phyloP scores from a whole-genome alignment of 306 rosid species.

The Luffa acutangula region DNA sequence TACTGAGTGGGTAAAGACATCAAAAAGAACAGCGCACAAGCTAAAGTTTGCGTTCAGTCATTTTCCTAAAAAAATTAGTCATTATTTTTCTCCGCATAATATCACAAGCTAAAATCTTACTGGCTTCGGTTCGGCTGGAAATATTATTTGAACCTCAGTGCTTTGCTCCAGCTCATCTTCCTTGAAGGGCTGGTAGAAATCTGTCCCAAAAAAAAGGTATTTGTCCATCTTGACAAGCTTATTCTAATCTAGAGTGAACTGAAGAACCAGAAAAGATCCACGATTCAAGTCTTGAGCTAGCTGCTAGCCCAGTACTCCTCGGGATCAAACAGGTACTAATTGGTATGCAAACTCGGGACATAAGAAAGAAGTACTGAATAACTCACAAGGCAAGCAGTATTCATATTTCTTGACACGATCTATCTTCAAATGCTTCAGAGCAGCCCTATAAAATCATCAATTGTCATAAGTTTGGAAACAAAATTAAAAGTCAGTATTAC shows the following conservation, averaged over 20 bases:
- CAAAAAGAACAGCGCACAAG: background rate
- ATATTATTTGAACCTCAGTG: slow-evolving; percentile 70
- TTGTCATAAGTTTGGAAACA: background rate
- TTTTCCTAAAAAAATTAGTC: background rate
- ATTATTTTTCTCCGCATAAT: background rate
- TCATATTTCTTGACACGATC: slow-evolving; percentile 74
- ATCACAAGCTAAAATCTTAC: slow-evolving; percentile 25
- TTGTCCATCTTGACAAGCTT: background rate
- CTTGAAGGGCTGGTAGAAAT: slow-evolving; percentile 71
- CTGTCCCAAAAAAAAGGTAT: slow-evolving; percentile 20
- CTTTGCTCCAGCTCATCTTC: slow-evolving; percentile 80
- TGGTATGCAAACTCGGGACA: background rate
- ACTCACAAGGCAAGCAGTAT: slow-evolving; percentile 81
- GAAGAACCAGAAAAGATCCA: background rate
- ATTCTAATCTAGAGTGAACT: background rate
- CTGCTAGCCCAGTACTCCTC: background rate
- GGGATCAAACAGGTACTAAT: background rate
- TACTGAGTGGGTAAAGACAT: background rate
- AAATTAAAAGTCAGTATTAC: background rate
- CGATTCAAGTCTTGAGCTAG: background rate
- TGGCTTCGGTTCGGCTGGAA: slow-evolving; percentile 60
- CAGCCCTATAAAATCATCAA: slow-evolving; percentile 40
- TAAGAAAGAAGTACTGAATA: background rate
- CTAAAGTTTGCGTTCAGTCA: background rate
- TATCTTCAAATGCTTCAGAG: slow-evolving; percentile 67